Base-by-base conservation (phyloP, 148 eudicot species). In the Camellia lanceoleosa region DNA sequence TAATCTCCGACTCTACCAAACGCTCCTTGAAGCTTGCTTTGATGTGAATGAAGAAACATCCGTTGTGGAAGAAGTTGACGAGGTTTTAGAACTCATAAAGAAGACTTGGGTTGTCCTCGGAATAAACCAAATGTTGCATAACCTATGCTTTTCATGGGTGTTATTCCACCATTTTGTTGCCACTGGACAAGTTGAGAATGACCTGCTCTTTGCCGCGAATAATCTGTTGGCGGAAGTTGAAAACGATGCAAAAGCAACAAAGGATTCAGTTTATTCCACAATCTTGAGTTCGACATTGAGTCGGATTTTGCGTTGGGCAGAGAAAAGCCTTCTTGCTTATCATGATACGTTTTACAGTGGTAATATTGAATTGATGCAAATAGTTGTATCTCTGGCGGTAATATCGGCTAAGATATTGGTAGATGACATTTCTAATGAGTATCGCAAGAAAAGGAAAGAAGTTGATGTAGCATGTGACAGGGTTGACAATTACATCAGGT, bases 41-140 rank as follows among this genome's bases (percentile, higher is more conserved):
- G 97, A 96, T 75, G 70, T 86, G 7, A 90, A 90, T 80, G 97
- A 92, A 68, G 89, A 92, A 71, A 84, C 92, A n/a, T 83, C 88
- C 13, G 78, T 96, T 62, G 81, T 96, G 30, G 98, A 93, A 75
- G 99, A 96, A 79, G 85, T 96, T 64, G 99, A 96, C 84, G 98
- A 96, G 81, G 82, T 93, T 62, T 83, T 96, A 71, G 99, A 96
- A 74, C 91, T 91, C 56, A 83, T 93, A 51, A 93, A 93, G 86
- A 96, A 96, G 87, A 96, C 99, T 18, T 96, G 99, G 99, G 85
- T 73, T 19, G 82, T 92, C 62, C 89, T 96, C 71, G 98, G 98
- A 75, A 86, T 96, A 74, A 84, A 90, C 82, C 88, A 96, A 81
- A 85, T 71, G 84, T 76, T 92, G 72, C 99, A 96, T 81, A 92